A percentile compares a stretch with the other conserved stretches of the same genome.
Conservation (phyloP, 73 alveolate genomes). For the Urostyla sp. region DNA sequence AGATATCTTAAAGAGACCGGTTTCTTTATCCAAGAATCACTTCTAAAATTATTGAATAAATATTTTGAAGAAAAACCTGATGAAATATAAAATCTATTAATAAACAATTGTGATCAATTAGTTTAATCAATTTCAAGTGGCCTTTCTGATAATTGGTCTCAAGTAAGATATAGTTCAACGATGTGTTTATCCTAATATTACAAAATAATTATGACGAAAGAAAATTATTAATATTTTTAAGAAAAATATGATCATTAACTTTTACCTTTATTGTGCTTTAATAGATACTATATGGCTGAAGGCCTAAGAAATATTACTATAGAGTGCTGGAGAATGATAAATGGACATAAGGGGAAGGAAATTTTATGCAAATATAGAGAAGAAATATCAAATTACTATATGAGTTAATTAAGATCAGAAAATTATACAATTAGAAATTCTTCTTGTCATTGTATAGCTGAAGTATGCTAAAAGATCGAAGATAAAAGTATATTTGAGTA, state of each 20-base stretch:
- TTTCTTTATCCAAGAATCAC: slow-evolving; percentile 27
- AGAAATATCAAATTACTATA: slow-evolving; percentile 49
- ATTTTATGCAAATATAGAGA: not conserved
- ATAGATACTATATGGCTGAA: slow-evolving; percentile 81
- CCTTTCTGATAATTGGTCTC: slow-evolving; percentile 83
- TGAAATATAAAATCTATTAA: not conserved
- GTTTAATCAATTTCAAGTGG: slow-evolving; percentile 55
- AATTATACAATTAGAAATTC: slow-evolving; percentile 69
- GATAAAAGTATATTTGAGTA: too few relatives aligned
- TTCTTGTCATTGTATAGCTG: slow-evolving; percentile 62
- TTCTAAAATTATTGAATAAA: not conserved
- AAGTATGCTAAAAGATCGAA: too few relatives aligned
- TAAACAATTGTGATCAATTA: slow-evolving; percentile 3
- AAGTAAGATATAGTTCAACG: slow-evolving; percentile 79
- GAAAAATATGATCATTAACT: slow-evolving; percentile 48
- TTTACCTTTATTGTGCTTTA: slow-evolving; percentile 76
- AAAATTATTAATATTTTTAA: slow-evolving; percentile 6
- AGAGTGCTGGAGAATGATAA: slow-evolving; percentile 57
- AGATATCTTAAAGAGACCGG: slow-evolving; percentile 32
- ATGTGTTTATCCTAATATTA: slow-evolving; percentile 66
- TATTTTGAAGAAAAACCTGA: not conserved
- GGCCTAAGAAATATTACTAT: slow-evolving; percentile 72
- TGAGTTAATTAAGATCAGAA: slow-evolving; percentile 54
- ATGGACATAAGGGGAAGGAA: slow-evolving; percentile 63
- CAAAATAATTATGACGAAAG: not conserved